Conservation (phyloP, 495 filamentous ascomycete species). For the Tuber magnatum region DNA sequence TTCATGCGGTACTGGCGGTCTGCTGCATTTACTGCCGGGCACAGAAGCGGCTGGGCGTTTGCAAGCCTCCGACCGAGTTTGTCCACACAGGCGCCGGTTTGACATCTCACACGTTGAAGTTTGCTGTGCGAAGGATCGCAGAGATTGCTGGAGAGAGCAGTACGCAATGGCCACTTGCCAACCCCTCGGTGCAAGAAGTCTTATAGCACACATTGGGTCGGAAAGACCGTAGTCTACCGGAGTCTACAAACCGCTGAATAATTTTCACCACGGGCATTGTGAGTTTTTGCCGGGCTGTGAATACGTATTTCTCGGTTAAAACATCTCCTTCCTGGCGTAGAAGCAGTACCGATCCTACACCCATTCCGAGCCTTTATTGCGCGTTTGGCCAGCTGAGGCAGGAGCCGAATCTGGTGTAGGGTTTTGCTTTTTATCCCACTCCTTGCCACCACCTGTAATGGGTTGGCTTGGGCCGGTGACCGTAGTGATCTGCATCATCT, state of each 20-base stretch:
- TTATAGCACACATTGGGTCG: background rate
- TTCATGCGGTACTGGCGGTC: background rate
- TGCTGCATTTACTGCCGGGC: background rate
- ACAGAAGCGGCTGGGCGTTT: background rate
- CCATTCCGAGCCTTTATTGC: background rate
- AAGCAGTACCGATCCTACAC: background rate
- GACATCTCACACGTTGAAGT: background rate
- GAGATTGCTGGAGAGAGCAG: background rate
- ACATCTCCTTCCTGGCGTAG: background rate
- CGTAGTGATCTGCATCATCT: background rate
- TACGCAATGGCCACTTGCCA: background rate
- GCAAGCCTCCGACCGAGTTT: background rate
- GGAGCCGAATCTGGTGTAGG: background rate
- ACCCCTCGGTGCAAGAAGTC: background rate
- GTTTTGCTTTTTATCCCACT: background rate
- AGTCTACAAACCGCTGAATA: background rate
- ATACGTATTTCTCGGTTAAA: background rate
- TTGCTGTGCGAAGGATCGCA: background rate
- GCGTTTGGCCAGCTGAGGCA: background rate
- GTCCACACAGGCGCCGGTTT: background rate
- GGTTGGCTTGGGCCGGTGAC: background rate
- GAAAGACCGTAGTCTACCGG: background rate
- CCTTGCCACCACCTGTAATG: background rate
- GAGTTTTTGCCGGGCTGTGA: background rate
- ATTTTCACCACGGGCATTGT: background rate